Base-by-base conservation (phyloP, 2,329 filamentous ascomycete genomes). In the Sclerotinia subarctica region DNA sequence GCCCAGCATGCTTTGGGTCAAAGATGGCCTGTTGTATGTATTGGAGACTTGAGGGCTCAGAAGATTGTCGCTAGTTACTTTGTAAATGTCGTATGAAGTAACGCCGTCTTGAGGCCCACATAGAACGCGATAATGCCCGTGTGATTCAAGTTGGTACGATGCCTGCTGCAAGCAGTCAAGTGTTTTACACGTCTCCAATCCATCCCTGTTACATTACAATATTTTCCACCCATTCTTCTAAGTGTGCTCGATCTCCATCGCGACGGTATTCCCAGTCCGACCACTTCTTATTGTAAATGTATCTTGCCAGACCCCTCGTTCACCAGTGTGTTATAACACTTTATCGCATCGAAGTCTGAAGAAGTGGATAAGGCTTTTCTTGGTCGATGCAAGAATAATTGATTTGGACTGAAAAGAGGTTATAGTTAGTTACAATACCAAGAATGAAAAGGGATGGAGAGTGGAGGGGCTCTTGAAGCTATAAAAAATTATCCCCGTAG, bases 71-170 rank as follows among this genome's bases (percentile, higher is more conserved):
- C 3, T 11, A 21, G 19, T 5, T 51, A 13, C 5, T 38, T 21
- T 21, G n/a, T 7, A 24, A 7, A 26, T 4, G 15, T 7, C 2
- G 2, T 2, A 13, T 11, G 5, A 4, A 38, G 17, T 0, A 0
- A 24, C 11, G 7, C 21, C 13, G 8, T 26, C 7, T 13, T 21
- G 13, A 24, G 15, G 4, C 17, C 7, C n/a, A 51, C 17, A 0
- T 24, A 4, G 5, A 24, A 7, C 13, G 7, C 1, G 19, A 38
- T 38, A 13, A 49, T 26, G 8, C 2, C 29, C 3, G 13, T 26
- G 21, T 38, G 15, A 26, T 19, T 26, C 21, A 8, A n/a, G 35
- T 56, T 13, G 32, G 13, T 19, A 21, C 8, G 4, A 49, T 38
- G 29, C 46, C 21, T 6, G 24, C 6, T 8, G 2, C 21, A 38